Evolutionary conservation across 768 basidiomycete species (phyloP), one percentile per base, ranked within the genome.

Genomic region (Pleurotus tuoliensis): DNA sequence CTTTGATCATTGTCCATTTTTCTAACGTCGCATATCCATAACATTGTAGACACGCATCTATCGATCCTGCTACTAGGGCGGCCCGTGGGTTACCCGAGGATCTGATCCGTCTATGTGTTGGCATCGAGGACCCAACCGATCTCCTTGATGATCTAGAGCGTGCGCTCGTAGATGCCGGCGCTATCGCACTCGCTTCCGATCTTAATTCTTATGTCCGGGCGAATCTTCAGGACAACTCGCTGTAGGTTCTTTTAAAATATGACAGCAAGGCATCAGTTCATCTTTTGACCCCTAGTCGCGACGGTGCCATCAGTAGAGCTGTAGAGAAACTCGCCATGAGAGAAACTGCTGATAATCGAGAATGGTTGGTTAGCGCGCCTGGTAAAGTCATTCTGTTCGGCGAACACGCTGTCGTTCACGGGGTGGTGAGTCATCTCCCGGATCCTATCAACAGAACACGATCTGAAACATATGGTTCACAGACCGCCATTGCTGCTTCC

Each of bases 311-410:
- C 56, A 78, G 77, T 58, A 76, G 78, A 44, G 89, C 88, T 8
- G 84, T 90, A n/a, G 80, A 88, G 69, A 84, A 83, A 67, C 75
- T 92, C 43, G 82, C 81, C 4, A 52, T 50, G 38, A 40, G 57
- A 25, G 69, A 62, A 58, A 66, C 56, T 24, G 71, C 73, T 47
- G 66, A 81, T 49, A 70, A 74, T 47, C 40, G 61, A 40, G 88
- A 90, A 66, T 91, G 91, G 86, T 80, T 97, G 52, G 87, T 98
- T 57, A 94, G 93, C 56, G 94, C 97, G 2, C 97, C 97, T 6
- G 97, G 97, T 22, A 99, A 99, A 68, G 91, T 98, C 57, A 98
- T 99, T 61, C 71, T 99, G 59, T 99, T 98, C 62, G 97, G 97
- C 47, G 97, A 99, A 73, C 97, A 99, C 71, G 96, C 97, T 15